Conservation (phyloP, 306 rosid genomes). For the Gastrolobium bilobum region DNA sequence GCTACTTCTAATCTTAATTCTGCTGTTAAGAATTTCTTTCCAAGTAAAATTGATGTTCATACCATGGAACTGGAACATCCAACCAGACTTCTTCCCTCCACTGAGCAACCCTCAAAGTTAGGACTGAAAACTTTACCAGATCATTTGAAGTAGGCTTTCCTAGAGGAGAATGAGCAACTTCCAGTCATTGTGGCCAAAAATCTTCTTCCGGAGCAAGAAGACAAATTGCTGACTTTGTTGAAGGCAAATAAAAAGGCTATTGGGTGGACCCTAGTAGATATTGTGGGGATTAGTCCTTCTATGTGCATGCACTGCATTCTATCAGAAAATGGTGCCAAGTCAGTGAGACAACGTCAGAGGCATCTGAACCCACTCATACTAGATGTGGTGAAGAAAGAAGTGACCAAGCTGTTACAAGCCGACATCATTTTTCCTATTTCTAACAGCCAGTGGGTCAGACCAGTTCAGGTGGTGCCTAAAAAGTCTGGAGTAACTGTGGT, state of each 20-base stretch:
- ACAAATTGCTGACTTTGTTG: too few species aligned
- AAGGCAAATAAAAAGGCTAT: neutral
- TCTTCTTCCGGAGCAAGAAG: neutral
- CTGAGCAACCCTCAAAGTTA: too few species aligned
- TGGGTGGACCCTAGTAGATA: neutral
- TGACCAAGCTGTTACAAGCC: too few species aligned
- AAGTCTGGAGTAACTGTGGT: too few species aligned
- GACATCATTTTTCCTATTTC: neutral
- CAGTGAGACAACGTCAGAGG: neutral
- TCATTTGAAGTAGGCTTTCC: neutral
- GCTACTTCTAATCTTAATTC: too few species aligned
- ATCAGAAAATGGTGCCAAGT: neutral
- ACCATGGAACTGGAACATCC: too few species aligned
- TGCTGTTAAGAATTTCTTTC: too few species aligned
- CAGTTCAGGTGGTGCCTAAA: neutral
- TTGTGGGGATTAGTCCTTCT: too few species aligned
- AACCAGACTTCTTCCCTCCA: too few species aligned
- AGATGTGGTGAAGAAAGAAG: neutral
- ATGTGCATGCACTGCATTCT: too few species aligned
- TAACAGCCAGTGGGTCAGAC: neutral
- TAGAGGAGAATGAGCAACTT: neutral
- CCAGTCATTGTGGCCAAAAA: neutral
- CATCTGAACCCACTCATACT: too few species aligned
- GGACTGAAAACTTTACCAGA: constrained; percentile 37
- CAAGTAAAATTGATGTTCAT: too few species aligned